Base-by-base conservation (phyloP, 2,329 filamentous ascomycete genomes). In the Stachybotrys chlorohalonatus region DNA sequence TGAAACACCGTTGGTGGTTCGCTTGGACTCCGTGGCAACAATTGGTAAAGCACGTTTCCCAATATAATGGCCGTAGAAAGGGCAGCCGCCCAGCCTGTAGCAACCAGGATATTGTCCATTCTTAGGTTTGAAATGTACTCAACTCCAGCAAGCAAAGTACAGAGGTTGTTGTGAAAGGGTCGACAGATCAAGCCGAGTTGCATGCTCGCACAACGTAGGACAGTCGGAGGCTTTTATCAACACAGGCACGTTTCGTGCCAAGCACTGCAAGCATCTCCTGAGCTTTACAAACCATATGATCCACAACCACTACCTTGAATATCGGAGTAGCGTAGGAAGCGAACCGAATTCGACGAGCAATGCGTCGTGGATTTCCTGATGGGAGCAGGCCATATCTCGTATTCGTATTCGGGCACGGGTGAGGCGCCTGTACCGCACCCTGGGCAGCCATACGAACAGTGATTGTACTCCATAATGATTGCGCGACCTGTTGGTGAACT, bases 1-100 rank as follows among this genome's bases (percentile, higher is more conserved):
- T 84, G 81, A 56, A 84, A 84, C n/a, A 84, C 78, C 6, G 79
- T 58, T 0, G 81, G 80, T 66, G 49, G 79, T 75, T 62, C 76
- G 68, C n/a, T 80, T 80, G 59, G 77, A 3, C 45, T 42, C 30
- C 53, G 52, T 8, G 58, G 62, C 31, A 62, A 53, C 1, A 63
- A 42, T 57, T 63, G 64, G 30, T 50, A 56, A 36, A 60, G 51
- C 24, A 60, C 52, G 52, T 63, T 60, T 51, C 51, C 52, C 6
- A 59, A n/a, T 16, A 63, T n/a, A 17, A 32, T 11, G 7, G 11
- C 49, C 9, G 16, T 5, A 6, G 39, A 16, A 8, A 8, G 11
- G 8, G 16, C 49, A 11, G 48, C 15, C 24, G 24, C 31, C 48
- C 48, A 50, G n/a, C 16, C 48, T 7, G 13, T 42, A 5, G 36